Evolutionary conservation across 306 rosid genomes (phyloP), one percentile per base, ranked within the genome.

Genomic region (Vigna mungo): DNA sequence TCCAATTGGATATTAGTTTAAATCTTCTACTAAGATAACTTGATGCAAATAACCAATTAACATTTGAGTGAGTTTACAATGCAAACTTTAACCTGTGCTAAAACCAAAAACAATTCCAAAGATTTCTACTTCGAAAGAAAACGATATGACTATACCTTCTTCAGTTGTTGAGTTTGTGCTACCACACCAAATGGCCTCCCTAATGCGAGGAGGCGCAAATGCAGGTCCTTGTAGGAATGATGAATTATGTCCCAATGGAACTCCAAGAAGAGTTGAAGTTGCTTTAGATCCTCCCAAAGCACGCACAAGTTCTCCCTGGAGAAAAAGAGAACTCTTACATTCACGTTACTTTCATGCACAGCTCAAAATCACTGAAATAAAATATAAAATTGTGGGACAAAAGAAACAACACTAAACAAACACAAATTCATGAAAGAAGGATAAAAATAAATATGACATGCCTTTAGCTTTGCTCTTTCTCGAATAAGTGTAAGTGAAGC

Each of bases 151-250:
- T 75, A 11, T 44, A 91, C 99, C 99, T 89, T 87, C 99, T 89
- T 95, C 99, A 21, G 97, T 90, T 64, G 97, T 59, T 37, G 97
- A 80, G 88, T 95, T 95, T 41, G 97, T 95, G 79, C 99, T 95
- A 46, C 91, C 97, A 79, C 99, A 95, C 99, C 97, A 92, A 75
- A 95, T 95, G 48, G 99, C 99, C 87, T 95, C 99, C 79, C 97
- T 77, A 70, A 95, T 95, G 71, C 92, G 90, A 55, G 99, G 97
- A 85, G 97, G 99, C 0, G 97, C 97, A 86, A 95, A 95, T 15
- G 97, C 97, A 41, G 99, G 99, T 36, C 99, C 99, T 82, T 95
- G 99, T 75, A 95, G 93, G 80, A 95, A 95, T 21, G 99, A 95
- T 46, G 97, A 95, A 86, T 95, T 92, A 54, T 95, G 99, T 78